Percentiles rank a stretch among this genome's conserved stretches.
Evolutionary conservation across 2,329 filamentous ascomycete species (phyloP).

Genomic region (Metarhizium sp.): DNA sequence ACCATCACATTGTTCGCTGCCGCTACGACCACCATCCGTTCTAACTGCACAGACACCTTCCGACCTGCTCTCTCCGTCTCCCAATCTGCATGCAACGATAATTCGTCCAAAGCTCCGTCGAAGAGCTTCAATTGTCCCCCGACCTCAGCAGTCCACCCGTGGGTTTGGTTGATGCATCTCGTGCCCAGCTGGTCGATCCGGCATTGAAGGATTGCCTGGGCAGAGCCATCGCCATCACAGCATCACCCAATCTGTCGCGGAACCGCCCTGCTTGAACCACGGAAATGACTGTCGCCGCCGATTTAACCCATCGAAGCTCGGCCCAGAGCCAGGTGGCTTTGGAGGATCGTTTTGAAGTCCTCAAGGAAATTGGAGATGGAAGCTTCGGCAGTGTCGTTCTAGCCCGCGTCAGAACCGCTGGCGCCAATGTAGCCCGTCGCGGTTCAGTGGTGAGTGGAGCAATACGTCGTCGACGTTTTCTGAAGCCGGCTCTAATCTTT

Average conservation of each 20-base stretch:
- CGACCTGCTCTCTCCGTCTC: conserved; percentile 3
- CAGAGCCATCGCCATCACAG: not conserved
- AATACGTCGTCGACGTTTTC: conserved; percentile 9
- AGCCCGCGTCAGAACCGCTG: conserved; percentile 83
- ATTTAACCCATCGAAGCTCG: conserved; percentile 60
- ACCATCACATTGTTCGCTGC: not conserved
- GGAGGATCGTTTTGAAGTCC: conserved; percentile 89
- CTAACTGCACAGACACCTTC: not conserved
- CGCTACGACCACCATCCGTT: not conserved
- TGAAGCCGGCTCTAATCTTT: conserved; percentile 3
- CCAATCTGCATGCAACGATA: conserved; percentile 27
- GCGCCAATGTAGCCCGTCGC: conserved; percentile 76
- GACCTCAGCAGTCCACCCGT: conserved; percentile 15
- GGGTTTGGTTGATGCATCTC: conserved; percentile 6
- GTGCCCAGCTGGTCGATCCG: conserved; percentile 2
- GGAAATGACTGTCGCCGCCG: conserved; percentile 66
- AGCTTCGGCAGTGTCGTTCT: conserved; percentile 95
- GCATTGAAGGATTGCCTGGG: not conserved
- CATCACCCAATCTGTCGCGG: not conserved
- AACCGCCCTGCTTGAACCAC: not conserved
- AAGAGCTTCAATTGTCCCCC: not conserved
- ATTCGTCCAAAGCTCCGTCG: conserved; percentile 18
- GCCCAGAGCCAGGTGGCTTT: conserved; percentile 55
- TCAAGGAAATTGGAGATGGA: conserved; percentile 98
- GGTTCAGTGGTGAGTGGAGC: conserved; percentile 73